Percentiles rank a stretch among this genome's conserved stretches.
Conservation (phyloP, 257 asterid species). For the Solanum virginianum region DNA sequence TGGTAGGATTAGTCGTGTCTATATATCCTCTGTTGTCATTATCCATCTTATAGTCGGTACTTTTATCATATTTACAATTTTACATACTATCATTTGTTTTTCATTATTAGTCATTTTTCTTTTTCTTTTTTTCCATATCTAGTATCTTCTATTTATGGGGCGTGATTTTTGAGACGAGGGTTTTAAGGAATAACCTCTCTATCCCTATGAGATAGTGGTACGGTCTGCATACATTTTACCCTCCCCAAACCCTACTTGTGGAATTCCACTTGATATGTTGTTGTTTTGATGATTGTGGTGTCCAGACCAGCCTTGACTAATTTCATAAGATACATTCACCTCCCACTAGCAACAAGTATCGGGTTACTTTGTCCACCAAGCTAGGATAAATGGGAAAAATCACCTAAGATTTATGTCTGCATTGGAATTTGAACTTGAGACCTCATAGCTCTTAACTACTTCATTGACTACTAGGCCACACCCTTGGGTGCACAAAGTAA, state of each 20-base stretch:
- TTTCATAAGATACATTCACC: neutral
- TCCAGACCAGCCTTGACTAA: neutral
- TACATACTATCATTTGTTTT: neutral
- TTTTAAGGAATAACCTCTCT: too few species aligned
- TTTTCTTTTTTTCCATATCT: neutral
- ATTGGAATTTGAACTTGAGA: neutral
- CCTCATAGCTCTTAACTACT: neutral
- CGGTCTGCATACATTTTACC: too few species aligned
- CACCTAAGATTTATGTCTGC: neutral
- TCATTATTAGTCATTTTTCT: neutral
- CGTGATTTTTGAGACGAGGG: too few species aligned
- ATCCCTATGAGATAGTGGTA: too few species aligned
- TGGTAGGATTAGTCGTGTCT: too few species aligned
- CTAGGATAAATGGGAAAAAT: neutral
- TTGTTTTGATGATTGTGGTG: neutral
- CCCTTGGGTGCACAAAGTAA: neutral
- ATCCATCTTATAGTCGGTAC: too few species aligned
- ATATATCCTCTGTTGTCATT: too few species aligned
- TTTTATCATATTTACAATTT: too few species aligned
- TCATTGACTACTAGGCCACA: neutral
- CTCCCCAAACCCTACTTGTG: too few species aligned
- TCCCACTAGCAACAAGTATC: neutral
- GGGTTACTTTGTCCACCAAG: neutral
- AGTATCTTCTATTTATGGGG: too few species aligned
- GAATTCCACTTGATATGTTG: too few species aligned